Conservation (phyloP, 495 filamentous ascomycete genomes). For the Lophiostoma macrostomum region DNA sequence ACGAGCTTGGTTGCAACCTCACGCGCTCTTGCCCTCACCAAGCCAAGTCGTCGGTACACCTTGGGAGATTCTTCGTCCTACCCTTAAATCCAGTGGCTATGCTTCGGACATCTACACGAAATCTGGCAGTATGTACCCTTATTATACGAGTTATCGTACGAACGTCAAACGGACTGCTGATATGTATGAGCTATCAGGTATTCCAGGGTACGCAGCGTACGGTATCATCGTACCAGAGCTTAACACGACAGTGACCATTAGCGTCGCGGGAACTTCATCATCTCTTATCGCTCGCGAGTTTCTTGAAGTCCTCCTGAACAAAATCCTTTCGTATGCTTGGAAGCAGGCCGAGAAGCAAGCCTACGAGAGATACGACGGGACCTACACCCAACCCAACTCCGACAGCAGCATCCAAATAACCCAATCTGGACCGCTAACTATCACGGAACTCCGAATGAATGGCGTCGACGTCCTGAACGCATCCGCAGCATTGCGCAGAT, state of each 20-base stretch:
- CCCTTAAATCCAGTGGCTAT: background rate
- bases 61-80: conserved; percentile 17
- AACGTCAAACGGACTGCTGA: too few relatives aligned
- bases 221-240: conserved; percentile 13
- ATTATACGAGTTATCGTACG: too few relatives aligned
- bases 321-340: conserved; percentile 4
- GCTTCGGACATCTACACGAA: conserved; percentile 11
- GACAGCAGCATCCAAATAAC: background rate
- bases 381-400: background rate
- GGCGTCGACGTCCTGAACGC: conserved; percentile 3
- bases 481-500: background rate
- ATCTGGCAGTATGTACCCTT: too few relatives aligned
- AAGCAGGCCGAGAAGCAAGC: background rate
- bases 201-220: conserved; percentile 10
- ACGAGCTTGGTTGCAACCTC: conserved; percentile 10
- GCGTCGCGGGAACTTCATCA: background rate
- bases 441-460: conserved; percentile 2
- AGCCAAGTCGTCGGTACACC: conserved; percentile 17
- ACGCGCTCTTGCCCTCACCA: background rate
- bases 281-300: background rate
- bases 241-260: conserved; percentile 6
- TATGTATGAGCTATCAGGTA: too few relatives aligned
- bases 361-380: conserved; percentile 7
- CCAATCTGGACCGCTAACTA: conserved; percentile 4
- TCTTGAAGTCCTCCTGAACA: background rate